Conservation (phyloP, 208 protist genomes). For the Entamoeba moshkovskii region DNA sequence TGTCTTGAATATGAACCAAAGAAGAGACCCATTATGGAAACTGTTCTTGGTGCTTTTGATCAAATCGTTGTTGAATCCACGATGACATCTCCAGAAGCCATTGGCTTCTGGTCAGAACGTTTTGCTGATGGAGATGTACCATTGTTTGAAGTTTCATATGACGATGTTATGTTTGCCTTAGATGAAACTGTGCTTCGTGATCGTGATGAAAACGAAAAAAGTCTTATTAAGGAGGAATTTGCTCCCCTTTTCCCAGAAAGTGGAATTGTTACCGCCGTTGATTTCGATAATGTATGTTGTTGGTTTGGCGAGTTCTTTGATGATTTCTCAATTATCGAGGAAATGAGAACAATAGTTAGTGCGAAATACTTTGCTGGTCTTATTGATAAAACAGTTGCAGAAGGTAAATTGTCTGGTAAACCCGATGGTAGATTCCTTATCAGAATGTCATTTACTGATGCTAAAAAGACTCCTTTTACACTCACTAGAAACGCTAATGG, state of each 20-base stretch:
- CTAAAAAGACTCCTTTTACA: background rate
- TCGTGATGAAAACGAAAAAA: background rate
- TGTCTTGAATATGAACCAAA: background rate
- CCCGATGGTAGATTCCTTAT: background rate
- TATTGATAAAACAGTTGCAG: background rate
- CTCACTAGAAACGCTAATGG: background rate
- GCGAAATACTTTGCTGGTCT: background rate
- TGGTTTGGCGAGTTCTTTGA: background rate
- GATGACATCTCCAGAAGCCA: background rate
- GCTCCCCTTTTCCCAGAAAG: background rate
- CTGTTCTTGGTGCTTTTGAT: background rate
- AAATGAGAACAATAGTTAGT: background rate
- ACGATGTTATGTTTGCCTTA: background rate
- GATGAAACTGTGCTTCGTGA: background rate
- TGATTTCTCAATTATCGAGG: background rate
- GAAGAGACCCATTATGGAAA: background rate
- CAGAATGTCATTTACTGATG: background rate
- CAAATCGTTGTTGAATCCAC: background rate
- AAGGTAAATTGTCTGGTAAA: background rate
- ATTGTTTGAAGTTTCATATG: background rate
- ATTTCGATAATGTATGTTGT: background rate
- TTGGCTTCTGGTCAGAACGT: background rate
- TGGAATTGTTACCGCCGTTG: background rate
- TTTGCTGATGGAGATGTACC: background rate
- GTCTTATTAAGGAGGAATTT: background rate